Conservation (phyloP, 2,329 filamentous ascomycete genomes). For the Parafenestella ontariensis region DNA sequence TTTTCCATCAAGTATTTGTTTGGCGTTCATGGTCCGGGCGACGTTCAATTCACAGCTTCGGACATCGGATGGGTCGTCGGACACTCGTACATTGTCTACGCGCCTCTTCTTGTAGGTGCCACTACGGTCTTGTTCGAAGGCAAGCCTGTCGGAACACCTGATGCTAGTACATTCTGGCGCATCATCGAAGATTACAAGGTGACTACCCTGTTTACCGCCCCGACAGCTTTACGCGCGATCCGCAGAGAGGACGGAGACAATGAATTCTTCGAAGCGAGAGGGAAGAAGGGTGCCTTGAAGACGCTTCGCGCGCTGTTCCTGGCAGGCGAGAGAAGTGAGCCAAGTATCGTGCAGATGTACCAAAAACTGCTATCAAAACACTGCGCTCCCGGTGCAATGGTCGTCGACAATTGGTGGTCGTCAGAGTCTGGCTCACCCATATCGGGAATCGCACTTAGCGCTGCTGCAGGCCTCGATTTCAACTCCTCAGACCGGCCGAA, state of each 20-base stretch:
- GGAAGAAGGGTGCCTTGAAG: constrained; percentile 73
- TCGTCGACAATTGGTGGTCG: constrained; percentile 79
- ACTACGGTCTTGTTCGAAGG: constrained; percentile 90
- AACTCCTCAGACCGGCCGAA: constrained; percentile 50
- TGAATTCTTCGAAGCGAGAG: constrained; percentile 67
- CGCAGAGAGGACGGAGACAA: constrained; percentile 84
- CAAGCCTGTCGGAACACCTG: constrained; percentile 89
- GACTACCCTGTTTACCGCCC: constrained; percentile 80
- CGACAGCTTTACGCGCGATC: constrained; percentile 86
- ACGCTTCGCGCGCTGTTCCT: constrained; percentile 79
- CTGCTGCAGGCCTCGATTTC: constrained; percentile 66
- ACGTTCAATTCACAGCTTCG: constrained; percentile 80
- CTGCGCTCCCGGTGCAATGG: constrained; percentile 67
- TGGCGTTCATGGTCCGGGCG: constrained; percentile 80
- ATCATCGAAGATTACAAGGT: constrained; percentile 85
- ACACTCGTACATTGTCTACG: constrained; percentile 80
- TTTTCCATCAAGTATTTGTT: constrained; percentile 85
- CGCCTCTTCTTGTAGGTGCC: constrained; percentile 82
- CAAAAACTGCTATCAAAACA: constrained; percentile 73
- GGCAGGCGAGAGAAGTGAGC: constrained; percentile 88
- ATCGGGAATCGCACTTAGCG: constrained; percentile 68
- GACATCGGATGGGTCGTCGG: constrained; percentile 95
- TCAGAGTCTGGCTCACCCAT: constrained; percentile 75
- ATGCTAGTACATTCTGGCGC: constrained; percentile 88
- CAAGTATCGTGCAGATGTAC: constrained; percentile 82